phyloP scores from a whole-genome alignment of 805 yeast species.

The Sugiyamaella qingdaonensis region DNA sequence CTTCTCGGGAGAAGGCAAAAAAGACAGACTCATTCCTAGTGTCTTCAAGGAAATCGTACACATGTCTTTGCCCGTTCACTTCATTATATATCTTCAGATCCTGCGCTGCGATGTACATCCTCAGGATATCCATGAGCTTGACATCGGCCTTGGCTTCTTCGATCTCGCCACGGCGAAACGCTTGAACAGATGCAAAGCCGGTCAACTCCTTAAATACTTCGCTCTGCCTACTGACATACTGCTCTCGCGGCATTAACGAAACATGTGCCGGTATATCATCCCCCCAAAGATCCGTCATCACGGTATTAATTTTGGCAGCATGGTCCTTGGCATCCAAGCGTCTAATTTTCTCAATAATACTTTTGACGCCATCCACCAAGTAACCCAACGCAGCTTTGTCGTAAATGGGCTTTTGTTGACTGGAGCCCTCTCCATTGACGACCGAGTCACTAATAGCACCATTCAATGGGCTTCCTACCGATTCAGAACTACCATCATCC shows the following conservation, averaged over 20 bases:
- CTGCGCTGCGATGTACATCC: slow-evolving; percentile 26
- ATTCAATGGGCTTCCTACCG: background rate
- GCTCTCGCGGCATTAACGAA: slow-evolving; percentile 20
- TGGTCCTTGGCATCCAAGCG: too few species aligned
- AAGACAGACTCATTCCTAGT: background rate
- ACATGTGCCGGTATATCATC: background rate
- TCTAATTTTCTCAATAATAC: too few species aligned
- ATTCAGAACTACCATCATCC: background rate
- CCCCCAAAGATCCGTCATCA: too few species aligned
- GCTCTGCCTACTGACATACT: slow-evolving; percentile 26
- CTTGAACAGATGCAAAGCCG: slow-evolving; percentile 16
- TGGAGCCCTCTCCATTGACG: too few species aligned
- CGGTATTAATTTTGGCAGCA: too few species aligned
- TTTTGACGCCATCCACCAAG: too few species aligned
- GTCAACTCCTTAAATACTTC: slow-evolving; percentile 25
- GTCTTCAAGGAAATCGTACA: slow-evolving; percentile 8
- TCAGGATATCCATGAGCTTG: slow-evolving; percentile 20
- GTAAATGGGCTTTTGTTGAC: too few species aligned
- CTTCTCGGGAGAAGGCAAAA: too few species aligned
- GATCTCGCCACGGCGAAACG: slow-evolving; percentile 3
- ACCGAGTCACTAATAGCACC: too few species aligned
- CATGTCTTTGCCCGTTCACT: slow-evolving; percentile 18
- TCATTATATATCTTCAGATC: slow-evolving; percentile 28
- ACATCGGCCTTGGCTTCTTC: slow-evolving; percentile 6
- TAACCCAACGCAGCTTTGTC: too few species aligned